A percentile compares a stretch with the other conserved stretches of the same genome.
phyloP scores from a whole-genome alignment of 345 rosid species.

The Citrus reticulata region DNA sequence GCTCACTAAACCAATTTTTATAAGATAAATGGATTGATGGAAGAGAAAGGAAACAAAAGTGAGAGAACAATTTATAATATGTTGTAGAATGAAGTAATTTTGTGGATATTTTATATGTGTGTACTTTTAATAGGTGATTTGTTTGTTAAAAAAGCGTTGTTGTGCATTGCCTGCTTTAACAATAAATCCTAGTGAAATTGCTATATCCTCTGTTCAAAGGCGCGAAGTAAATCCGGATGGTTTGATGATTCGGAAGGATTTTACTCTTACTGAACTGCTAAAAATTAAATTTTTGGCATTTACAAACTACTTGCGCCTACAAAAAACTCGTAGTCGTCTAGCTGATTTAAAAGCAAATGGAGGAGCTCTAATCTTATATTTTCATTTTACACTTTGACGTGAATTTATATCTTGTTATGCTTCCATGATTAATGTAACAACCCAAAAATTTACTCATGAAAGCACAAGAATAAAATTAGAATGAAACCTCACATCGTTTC shows the following conservation, averaged over 20 bases:
- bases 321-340: neutral
- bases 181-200: neutral
- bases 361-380: neutral
- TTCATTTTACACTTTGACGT: neutral
- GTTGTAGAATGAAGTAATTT: too few species aligned
- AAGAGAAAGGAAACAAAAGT: too few species aligned
- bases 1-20: neutral
- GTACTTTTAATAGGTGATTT: neutral
- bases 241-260: neutral
- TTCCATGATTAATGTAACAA: neutral
- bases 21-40: neutral
- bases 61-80: too few species aligned
- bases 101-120: neutral
- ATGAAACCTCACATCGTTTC: too few species aligned
- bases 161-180: neutral
- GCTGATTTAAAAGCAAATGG: neutral
- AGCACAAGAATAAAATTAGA: too few species aligned
- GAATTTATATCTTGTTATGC: too few species aligned
- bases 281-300: neutral
- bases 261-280: neutral
- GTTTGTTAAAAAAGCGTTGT: too few species aligned
- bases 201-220: neutral
- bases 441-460: too few species aligned
- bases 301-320: neutral
- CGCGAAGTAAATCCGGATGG: neutral